Evolutionary conservation across 2,329 filamentous ascomycete species (phyloP).

Genomic region (Gyromitra esculenta): DNA sequence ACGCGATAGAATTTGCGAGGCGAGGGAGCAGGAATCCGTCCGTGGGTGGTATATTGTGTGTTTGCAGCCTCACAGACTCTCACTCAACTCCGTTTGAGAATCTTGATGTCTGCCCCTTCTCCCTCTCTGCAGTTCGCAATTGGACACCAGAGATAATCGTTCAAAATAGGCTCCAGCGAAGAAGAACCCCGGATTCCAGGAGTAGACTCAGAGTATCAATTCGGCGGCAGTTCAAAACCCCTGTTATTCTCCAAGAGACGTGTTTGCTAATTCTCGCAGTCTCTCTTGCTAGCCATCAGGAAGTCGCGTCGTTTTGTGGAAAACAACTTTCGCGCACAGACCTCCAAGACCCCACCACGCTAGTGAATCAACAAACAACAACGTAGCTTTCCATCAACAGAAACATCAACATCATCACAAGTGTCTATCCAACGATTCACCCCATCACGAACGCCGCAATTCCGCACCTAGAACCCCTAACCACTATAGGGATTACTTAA

Average conservation of each 20-base stretch:
- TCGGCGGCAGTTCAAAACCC: too few species aligned
- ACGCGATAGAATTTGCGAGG: too few species aligned
- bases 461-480: slow-evolving; percentile 39
- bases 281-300: neutral
- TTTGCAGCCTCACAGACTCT: slow-evolving; percentile 16
- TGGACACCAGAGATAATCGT: too few species aligned
- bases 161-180: too few species aligned
- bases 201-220: neutral
- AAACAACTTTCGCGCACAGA: neutral
- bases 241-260: too few species aligned
- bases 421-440: neutral
- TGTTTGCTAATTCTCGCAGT: neutral
- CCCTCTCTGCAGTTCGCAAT: too few species aligned
- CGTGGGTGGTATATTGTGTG: neutral
- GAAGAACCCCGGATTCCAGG: too few species aligned
- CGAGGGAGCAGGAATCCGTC: too few species aligned
- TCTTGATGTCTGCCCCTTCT: too few species aligned
- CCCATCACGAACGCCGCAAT: neutral
- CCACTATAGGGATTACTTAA: neutral
- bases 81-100: slow-evolving; percentile 1
- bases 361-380: slow-evolving; percentile 35
- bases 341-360: neutral
- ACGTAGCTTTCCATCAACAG: slow-evolving; percentile 2
- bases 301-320: slow-evolving; percentile 6
- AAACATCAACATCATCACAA: slow-evolving; percentile 1